Percentiles rank a stretch among this genome's conserved stretches.
Evolutionary conservation across 345 rosid species (phyloP).

Genomic region (Lepidium africanum): DNA sequence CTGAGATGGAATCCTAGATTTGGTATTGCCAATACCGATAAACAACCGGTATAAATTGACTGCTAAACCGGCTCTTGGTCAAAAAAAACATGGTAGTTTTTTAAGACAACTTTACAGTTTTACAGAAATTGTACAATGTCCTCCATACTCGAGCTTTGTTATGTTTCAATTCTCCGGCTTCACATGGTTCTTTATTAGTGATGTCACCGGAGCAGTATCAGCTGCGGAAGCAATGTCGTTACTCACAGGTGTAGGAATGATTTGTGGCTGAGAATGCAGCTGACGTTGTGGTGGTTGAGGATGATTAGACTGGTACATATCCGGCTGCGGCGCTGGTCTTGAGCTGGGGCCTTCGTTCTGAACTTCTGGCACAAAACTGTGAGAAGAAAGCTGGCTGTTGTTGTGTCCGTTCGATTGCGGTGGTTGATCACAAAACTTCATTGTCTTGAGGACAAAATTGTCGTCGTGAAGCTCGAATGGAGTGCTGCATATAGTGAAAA

Average conservation of each 20-base stretch:
- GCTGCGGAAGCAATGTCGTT: slow-evolving; percentile 12
- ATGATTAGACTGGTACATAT: slow-evolving; percentile 13
- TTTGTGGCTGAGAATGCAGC: slow-evolving; percentile 15
- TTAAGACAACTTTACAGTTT: slow-evolving; percentile 51
- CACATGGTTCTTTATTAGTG: slow-evolving; percentile 56
- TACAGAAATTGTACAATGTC: slow-evolving; percentile 42
- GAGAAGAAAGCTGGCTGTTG: slow-evolving; percentile 13
- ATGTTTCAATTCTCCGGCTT: slow-evolving; percentile 62
- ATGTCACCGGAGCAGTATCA: slow-evolving; percentile 29
- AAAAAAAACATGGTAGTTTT: neutral
- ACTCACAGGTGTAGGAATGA: slow-evolving; percentile 32
- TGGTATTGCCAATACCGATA: neutral
- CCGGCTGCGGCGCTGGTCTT: slow-evolving; percentile 30
- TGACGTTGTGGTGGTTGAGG: slow-evolving; percentile 10
- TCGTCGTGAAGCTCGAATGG: slow-evolving; percentile 99
- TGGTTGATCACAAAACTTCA: slow-evolving; percentile 68
- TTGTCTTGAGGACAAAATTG: slow-evolving; percentile 91
- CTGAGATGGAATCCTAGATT: neutral
- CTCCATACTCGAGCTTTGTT: slow-evolving; percentile 11
- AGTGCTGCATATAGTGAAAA: slow-evolving; percentile 49
- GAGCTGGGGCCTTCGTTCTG: slow-evolving; percentile 56
- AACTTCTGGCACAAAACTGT: slow-evolving; percentile 23
- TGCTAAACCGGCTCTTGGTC: neutral
- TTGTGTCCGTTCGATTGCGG: slow-evolving; percentile 28
- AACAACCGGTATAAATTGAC: slow-evolving; percentile 3